Percentiles rank a stretch among this genome's conserved stretches.
Conservation (phyloP, 176 grass and related monocot species). For the Cenchrus fungigraminus region DNA sequence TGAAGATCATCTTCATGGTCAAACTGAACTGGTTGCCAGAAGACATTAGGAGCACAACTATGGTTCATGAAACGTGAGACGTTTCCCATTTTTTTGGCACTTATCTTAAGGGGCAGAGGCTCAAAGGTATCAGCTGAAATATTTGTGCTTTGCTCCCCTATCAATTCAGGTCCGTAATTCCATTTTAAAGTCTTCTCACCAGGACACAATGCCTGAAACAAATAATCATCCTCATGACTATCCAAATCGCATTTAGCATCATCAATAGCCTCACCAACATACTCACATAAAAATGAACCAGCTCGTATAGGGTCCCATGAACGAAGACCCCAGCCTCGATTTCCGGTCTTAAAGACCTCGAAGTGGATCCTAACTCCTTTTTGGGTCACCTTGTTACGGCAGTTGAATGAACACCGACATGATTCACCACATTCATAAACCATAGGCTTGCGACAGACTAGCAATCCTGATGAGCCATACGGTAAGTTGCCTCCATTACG, state of each 20-base stretch:
- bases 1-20: constrained; percentile 69
- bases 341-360: constrained; percentile 90
- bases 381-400: constrained; percentile 81
- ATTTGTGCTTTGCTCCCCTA: constrained; percentile 57
- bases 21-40: constrained; percentile 90
- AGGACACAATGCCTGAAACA: constrained; percentile 63
- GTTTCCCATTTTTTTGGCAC: constrained; percentile 82
- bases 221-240: constrained; percentile 69
- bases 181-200: constrained; percentile 79
- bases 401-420: constrained; percentile 74
- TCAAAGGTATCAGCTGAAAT: constrained; percentile 57
- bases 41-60: constrained; percentile 79
- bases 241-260: constrained; percentile 53
- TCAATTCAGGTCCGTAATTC: constrained; percentile 81
- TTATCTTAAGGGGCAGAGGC: constrained; percentile 77
- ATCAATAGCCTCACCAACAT: constrained; percentile 74
- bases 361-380: constrained; percentile 80
- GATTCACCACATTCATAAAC: constrained; percentile 78
- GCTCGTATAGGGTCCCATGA: constrained; percentile 85
- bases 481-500: constrained; percentile 76
- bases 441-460: constrained; percentile 71
- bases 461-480: constrained; percentile 77
- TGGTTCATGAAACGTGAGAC: constrained; percentile 91
- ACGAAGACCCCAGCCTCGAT: constrained; percentile 89
- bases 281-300: constrained; percentile 93